Base-by-base conservation (phyloP, 257 asterid species). In the Nicotiana paniculata region DNA sequence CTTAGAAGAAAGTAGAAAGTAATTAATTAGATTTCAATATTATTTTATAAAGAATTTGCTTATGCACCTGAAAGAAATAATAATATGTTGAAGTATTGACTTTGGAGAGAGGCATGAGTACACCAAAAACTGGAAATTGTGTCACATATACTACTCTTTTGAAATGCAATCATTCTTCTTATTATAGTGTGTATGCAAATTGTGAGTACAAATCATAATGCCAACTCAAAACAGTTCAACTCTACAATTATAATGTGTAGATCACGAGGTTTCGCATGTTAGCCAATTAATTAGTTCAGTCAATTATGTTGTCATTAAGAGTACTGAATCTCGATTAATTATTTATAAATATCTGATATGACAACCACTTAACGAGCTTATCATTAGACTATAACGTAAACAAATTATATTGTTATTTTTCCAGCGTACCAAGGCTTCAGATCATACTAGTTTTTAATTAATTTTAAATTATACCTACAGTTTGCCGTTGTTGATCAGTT, bases 301-400 rank as follows among this genome's bases (percentile, higher is more conserved):
- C 79, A 74, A 74, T 48, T 48, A 74, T 48, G 24, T 26, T 74
- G 62, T 74, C 79, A 74, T 48, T 72, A 72, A 70, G 55, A 67
- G 55, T 64, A 64, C 70, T 64, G 70, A 64, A 43, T 10, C 17
- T 64, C 10, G 15, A 67, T 46, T 26, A 24, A 13, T 13, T 48
- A 26, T 3, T 68, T 74, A 35, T 66, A 33, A 33, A 67, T 67
- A 37, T 74, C 62, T 48, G 62, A 74, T 74, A 26, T 48, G 62
- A 13, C 61, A 26, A 48, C 79, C 62, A 74, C 62, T 48, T 82
- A 51, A 63, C 46, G 51, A 51, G 82, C 59, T 62, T 57, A 76
- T 82, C 55, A 82, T 76, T 76, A 76, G 74, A 46, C 81, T 76
- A 51, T 33, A 24, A 63, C 9, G 32, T 11, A 32, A 46, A 35